Base-by-base conservation (phyloP, 352 stramenopile species). In the Phytophthora pluvialis region DNA sequence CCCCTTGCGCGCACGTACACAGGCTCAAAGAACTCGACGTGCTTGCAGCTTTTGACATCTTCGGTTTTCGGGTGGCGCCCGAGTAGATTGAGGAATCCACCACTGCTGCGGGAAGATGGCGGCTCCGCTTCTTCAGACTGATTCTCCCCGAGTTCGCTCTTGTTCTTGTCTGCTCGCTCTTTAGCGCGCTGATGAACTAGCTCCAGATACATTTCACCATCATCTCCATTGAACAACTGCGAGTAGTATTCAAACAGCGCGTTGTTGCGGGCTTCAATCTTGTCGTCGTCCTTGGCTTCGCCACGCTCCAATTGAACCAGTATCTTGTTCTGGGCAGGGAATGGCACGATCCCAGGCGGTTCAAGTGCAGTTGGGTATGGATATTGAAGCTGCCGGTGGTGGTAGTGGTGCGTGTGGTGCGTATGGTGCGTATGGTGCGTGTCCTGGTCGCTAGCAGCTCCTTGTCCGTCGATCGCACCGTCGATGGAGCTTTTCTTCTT, bases 181-280 rank as follows among this genome's bases (percentile, higher is more conserved):
- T 63, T 44, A 9, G 70, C 61, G 9, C 53, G 68, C 39, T 63
- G 52, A 26, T 80, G 64, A 32, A 91, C 55, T 38, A 88, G 55
- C 25, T 86, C 72, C 26, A 89, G 40, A 39, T 78, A 89, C 56
- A 88, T 64, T 47, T 86, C 80, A 8, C 73, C 63, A 8, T 87
- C 80, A 5, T 86, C 74, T 45, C 78, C 84, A 59, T 87, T 89
- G 67, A 91, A 88, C 16, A 89, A 54, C 55, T 76, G 67, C n/a
- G 74, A 74, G 68, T 89, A 91, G 47, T 91, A 91, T 38, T 78
- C 70, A 26, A 91, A 91, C 1, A 91, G 63, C 12, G 76, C 82
- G 3, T 66, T 45, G 8, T 67, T 76, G 25, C 80, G 72, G 8
- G 55, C 60, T 26, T 72, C 49, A 31, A 83, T 77, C 57, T 89